These are phyloP conservation scores for Lodderomyces theae DNA, from an alignment of 1,139 yeast genomes.

Conservation along the genomic window DNA sequence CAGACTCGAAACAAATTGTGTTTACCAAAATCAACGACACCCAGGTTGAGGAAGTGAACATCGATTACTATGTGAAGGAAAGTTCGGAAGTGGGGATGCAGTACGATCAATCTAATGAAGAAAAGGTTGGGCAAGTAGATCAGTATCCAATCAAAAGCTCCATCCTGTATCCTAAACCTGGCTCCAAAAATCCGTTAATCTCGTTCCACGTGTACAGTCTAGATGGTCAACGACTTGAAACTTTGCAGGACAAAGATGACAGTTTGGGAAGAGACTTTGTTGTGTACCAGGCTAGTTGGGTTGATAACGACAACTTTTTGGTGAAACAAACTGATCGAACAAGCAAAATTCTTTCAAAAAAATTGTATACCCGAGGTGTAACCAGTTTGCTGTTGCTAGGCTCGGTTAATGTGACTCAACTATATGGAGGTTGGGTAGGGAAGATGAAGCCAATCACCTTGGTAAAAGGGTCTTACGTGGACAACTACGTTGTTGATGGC, in stretches of 20 bases:
- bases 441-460: slow-evolving; percentile 33
- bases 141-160: slow-evolving; percentile 53
- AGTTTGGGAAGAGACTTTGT: slow-evolving; percentile 49
- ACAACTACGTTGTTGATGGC: slow-evolving; percentile 57
- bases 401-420: slow-evolving; percentile 35
- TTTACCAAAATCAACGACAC: slow-evolving; percentile 72
- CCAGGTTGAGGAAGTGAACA: slow-evolving; percentile 57
- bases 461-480: slow-evolving; percentile 60
- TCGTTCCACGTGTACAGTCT: slow-evolving; percentile 45
- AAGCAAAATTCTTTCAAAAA: slow-evolving; percentile 59
- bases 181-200: slow-evolving; percentile 66
- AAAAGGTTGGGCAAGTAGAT: slow-evolving; percentile 23
- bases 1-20: slow-evolving; percentile 61
- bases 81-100: slow-evolving; percentile 30
- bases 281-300: slow-evolving; percentile 74
- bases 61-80: slow-evolving; percentile 58
- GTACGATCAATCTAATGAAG: slow-evolving; percentile 20
- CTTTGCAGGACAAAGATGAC: slow-evolving; percentile 25
- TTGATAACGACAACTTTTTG: slow-evolving; percentile 52
- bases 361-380: slow-evolving; percentile 37
- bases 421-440: slow-evolving; percentile 60
- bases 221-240: slow-evolving; percentile 16
- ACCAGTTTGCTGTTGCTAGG: slow-evolving; percentile 15
- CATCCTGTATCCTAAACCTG: slow-evolving; percentile 89
- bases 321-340: slow-evolving; percentile 70